Evolutionary conservation across 495 filamentous ascomycete species (phyloP).

Genomic region (Physcia stellaris): DNA sequence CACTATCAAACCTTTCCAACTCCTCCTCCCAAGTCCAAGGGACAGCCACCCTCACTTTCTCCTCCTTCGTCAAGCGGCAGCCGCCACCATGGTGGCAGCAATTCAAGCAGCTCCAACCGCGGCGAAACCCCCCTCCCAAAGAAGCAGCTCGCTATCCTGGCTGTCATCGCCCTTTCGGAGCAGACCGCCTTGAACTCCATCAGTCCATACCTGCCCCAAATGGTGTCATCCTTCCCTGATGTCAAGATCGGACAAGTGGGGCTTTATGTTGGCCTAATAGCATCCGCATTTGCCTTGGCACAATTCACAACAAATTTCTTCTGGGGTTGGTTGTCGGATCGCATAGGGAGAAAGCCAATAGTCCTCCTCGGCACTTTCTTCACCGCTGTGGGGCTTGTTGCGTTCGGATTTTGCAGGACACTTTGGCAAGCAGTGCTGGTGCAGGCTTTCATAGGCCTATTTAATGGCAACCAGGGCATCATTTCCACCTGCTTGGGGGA

Average conservation of each 20-base stretch:
- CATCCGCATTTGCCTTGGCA: constrained; percentile 79
- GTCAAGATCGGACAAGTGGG: constrained; percentile 58
- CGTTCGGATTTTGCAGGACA: constrained; percentile 75
- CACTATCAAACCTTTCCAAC: constrained; percentile 95
- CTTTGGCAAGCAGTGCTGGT: constrained; percentile 73
- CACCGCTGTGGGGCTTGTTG: constrained; percentile 66
- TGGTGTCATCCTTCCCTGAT: constrained; percentile 76
- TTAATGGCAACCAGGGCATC: constrained; percentile 82
- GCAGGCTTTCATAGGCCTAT: constrained; percentile 78
- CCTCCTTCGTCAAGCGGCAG: constrained; percentile 26
- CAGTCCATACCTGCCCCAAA: constrained; percentile 87
- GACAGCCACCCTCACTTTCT: constrained; percentile 40
- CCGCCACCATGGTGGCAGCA: constrained; percentile 12
- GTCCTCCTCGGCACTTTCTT: constrained; percentile 76
- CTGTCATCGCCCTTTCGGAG: constrained; percentile 78
- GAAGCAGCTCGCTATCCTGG: constrained; percentile 70
- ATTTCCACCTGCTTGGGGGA: constrained; percentile 90
- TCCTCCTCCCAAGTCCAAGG: constrained; percentile 67
- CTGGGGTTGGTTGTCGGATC: constrained; percentile 87
- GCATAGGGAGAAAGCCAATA: constrained; percentile 83
- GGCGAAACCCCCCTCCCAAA: constrained; percentile 59
- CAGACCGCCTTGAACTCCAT: constrained; percentile 96
- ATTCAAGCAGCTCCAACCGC: constrained; percentile 17
- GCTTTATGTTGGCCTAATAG: constrained; percentile 79
- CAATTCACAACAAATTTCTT: constrained; percentile 86